Evolutionary conservation across 192 early-diverging fungal species (phyloP).

Genomic region (Pilaira anomala): DNA sequence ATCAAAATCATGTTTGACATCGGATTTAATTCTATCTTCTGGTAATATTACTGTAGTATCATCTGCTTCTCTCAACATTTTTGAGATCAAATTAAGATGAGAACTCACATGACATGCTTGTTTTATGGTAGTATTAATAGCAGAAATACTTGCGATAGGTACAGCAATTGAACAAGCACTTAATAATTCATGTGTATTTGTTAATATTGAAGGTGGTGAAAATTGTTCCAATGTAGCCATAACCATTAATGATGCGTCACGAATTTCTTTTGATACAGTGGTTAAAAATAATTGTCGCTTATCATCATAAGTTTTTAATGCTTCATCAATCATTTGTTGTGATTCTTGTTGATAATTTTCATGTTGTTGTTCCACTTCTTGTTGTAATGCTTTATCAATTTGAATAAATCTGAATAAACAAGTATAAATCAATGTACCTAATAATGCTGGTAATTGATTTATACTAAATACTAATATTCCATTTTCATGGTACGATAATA

Average conservation of each 20-base stretch:
- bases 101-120: slow-evolving; percentile 46
- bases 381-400: neutral
- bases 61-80: slow-evolving; percentile 22
- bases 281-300: slow-evolving; percentile 24
- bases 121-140: slow-evolving; percentile 49
- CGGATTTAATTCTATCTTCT: slow-evolving; percentile 6
- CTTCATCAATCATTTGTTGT: neutral
- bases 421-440: neutral
- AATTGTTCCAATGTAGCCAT: slow-evolving; percentile 50
- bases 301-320: neutral
- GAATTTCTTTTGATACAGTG: slow-evolving; percentile 39
- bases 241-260: slow-evolving; percentile 43
- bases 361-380: neutral
- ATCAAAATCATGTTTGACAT: slow-evolving; percentile 43
- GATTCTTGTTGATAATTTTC: neutral
- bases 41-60: no score
- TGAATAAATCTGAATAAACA: neutral
- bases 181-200: slow-evolving; percentile 44
- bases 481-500: neutral
- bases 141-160: slow-evolving; percentile 50
- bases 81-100: slow-evolving; percentile 38
- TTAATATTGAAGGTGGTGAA: slow-evolving; percentile 41
- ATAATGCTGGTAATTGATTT: no score
- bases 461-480: neutral
- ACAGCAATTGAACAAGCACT: slow-evolving; percentile 53